Conservation (phyloP, 2,329 filamentous ascomycete species). For the Trichoderma cornu-damae region DNA sequence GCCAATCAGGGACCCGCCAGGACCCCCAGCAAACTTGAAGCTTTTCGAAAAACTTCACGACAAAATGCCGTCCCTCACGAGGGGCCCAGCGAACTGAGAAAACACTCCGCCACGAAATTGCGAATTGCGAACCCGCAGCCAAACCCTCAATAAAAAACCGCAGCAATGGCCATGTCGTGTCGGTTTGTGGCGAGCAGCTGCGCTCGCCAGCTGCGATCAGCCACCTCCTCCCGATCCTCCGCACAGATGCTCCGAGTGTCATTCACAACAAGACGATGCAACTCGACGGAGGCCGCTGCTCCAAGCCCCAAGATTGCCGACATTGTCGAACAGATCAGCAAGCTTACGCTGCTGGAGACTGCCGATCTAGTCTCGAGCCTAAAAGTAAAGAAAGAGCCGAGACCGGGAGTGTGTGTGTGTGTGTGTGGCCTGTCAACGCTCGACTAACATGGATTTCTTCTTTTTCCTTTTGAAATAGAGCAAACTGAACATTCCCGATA, state of each 20-base stretch:
- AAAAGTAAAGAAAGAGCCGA: slow-evolving; percentile 60
- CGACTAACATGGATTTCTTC: not conserved
- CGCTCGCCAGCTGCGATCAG: slow-evolving; percentile 55
- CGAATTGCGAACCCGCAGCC: slow-evolving; percentile 19
- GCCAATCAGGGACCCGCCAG: slow-evolving; percentile 31
- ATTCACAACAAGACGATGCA: slow-evolving; percentile 66
- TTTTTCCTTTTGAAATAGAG: slow-evolving; percentile 48
- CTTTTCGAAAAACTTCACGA: slow-evolving; percentile 42
- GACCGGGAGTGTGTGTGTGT: slow-evolving; percentile 21
- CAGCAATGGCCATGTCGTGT: slow-evolving; percentile 58
- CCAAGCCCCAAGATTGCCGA: slow-evolving; percentile 84
- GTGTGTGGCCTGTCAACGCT: not conserved
- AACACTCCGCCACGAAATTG: slow-evolving; percentile 25
- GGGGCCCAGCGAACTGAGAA: not conserved
- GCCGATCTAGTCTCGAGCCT: slow-evolving; percentile 90
- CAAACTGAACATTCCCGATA: slow-evolving; percentile 94
- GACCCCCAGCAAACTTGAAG: slow-evolving; percentile 25
- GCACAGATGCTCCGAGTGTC: slow-evolving; percentile 44
- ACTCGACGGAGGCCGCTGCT: slow-evolving; percentile 69
- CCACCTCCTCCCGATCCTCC: slow-evolving; percentile 43
- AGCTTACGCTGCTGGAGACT: slow-evolving; percentile 95
- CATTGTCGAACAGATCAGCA: slow-evolving; percentile 98
- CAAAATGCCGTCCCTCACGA: slow-evolving; percentile 19
- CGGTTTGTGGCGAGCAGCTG: slow-evolving; percentile 61
- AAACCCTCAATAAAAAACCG: slow-evolving; percentile 27